Evolutionary conservation across 495 filamentous ascomycete genomes (phyloP).

Genomic region (Neurospora sublineolata): DNA sequence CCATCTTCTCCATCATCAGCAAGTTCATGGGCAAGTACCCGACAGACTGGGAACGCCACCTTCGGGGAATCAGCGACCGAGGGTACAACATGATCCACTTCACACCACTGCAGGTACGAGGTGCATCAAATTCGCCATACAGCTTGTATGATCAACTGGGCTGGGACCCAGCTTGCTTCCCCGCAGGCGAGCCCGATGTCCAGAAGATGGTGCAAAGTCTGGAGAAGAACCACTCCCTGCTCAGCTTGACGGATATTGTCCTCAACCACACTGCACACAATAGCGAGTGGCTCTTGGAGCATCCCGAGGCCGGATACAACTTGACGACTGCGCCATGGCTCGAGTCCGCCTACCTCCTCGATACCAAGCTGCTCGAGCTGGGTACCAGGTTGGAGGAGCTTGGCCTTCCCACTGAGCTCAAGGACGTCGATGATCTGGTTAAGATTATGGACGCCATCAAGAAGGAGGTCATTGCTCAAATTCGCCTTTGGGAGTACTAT

Average conservation of each 20-base stretch:
- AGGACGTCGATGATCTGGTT: conserved; percentile 60
- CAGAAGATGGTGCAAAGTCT: conserved; percentile 63
- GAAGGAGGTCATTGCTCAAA: conserved; percentile 58
- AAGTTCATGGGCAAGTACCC: conserved; percentile 97
- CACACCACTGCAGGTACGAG: conserved; percentile 81
- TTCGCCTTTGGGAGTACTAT: conserved; percentile 90
- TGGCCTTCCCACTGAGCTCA: conserved; percentile 63
- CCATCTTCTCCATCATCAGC: conserved; percentile 87
- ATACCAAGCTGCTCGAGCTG: conserved; percentile 72
- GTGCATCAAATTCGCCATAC: conserved; percentile 89
- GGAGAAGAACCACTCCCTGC: conserved; percentile 71
- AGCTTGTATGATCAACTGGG: conserved; percentile 84
- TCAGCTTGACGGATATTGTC: conserved; percentile 91
- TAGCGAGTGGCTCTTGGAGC: conserved; percentile 84
- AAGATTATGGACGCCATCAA: conserved; percentile 78
- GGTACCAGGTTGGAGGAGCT: conserved; percentile 53
- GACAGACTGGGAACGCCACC: conserved; percentile 75
- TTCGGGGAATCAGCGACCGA: conserved; percentile 72
- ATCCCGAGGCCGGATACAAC: conserved; percentile 95
- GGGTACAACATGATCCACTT: conserved; percentile 99
- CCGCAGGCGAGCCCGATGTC: conserved; percentile 78
- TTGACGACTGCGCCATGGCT: conserved; percentile 88
- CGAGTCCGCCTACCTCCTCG: conserved; percentile 75
- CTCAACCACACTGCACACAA: conserved; percentile 98
- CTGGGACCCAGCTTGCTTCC: conserved; percentile 77